phyloP scores from a whole-genome alignment of 2,329 filamentous ascomycete species.

The Colletotrichum spaethianum region DNA sequence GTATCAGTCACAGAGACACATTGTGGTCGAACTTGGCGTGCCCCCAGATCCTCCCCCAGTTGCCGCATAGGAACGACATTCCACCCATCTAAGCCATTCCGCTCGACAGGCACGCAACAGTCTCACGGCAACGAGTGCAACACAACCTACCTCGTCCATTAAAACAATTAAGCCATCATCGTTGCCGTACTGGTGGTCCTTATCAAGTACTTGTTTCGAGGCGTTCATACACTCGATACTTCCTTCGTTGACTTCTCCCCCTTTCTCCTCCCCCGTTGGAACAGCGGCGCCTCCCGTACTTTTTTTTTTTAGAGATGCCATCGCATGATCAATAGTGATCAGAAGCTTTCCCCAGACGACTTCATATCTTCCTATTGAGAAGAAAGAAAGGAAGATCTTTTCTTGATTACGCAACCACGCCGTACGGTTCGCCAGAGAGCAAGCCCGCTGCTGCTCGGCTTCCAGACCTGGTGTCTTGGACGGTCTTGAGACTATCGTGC shows the following conservation, averaged over 20 bases:
- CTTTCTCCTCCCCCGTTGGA: slow-evolving; percentile 15
- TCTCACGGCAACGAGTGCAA: slow-evolving; percentile 34
- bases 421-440: not conserved
- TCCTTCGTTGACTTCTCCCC: slow-evolving; percentile 7
- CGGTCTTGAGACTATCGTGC: slow-evolving; percentile 30
- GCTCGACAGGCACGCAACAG: slow-evolving; percentile 30
- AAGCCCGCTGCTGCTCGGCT: slow-evolving; percentile 26
- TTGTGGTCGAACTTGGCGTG: slow-evolving; percentile 19
- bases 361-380: not conserved
- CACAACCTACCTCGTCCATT: not conserved
- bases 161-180: not conserved
- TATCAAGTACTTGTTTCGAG: slow-evolving; percentile 13
- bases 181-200: slow-evolving; percentile 6
- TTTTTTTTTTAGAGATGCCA: slow-evolving; percentile 28
- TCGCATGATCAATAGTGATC: slow-evolving; percentile 21
- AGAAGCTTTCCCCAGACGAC: not conserved
- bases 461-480: slow-evolving; percentile 39
- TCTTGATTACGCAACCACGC: slow-evolving; percentile 3
- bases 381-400: not conserved
- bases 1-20: slow-evolving; percentile 1
- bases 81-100: slow-evolving; percentile 30
- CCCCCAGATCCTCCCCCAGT: not conserved
- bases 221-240: slow-evolving; percentile 1
- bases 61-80: slow-evolving; percentile 32
- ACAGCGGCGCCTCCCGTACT: slow-evolving; percentile 32